These are phyloP conservation scores for Wickerhamomyces chambardii DNA, from an alignment of 805 yeast species.

Conservation along the genomic window DNA sequence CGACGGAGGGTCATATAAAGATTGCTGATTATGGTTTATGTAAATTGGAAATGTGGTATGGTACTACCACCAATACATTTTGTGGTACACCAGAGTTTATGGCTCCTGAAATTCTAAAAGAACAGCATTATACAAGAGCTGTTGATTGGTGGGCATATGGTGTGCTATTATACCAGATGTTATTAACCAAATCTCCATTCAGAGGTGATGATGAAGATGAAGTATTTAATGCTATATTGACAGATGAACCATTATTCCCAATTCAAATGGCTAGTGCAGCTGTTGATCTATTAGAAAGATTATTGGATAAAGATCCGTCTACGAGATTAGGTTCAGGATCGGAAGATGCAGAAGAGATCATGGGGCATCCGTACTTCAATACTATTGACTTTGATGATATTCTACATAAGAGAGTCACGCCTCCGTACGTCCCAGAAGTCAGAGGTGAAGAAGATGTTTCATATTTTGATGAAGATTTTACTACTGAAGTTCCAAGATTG, in stretches of 20 bases:
- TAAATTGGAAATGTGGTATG: slow-evolving; percentile 86
- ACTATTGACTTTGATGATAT: slow-evolving; percentile 90
- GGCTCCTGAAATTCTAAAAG: slow-evolving; percentile 97
- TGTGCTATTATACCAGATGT: slow-evolving; percentile 91
- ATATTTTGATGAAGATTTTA: slow-evolving; percentile 91
- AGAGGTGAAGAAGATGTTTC: slow-evolving; percentile 85
- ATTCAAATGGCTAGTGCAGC: slow-evolving; percentile 97
- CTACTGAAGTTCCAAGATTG: slow-evolving; percentile 87
- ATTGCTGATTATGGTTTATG: slow-evolving; percentile 97
- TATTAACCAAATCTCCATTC: slow-evolving; percentile 93
- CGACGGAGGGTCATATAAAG: slow-evolving; percentile 89
- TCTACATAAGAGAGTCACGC: slow-evolving; percentile 56
- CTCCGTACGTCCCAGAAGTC: slow-evolving; percentile 88
- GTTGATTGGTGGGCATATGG: slow-evolving; percentile 99
- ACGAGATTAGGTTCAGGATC: slow-evolving; percentile 82
- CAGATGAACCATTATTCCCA: slow-evolving; percentile 95
- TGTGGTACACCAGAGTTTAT: slow-evolving; percentile 99
- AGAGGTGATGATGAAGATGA: slow-evolving; percentile 97
- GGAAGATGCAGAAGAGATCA: slow-evolving; percentile 85
- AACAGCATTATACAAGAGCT: slow-evolving; percentile 84
- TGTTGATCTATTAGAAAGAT: slow-evolving; percentile 85
- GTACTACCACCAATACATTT: slow-evolving; percentile 83
- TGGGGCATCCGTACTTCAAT: slow-evolving; percentile 90
- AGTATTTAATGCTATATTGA: slow-evolving; percentile 90
- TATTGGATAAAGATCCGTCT: slow-evolving; percentile 82